Conservation (phyloP, 768 basidiomycete species). For the Terana coerulea region DNA sequence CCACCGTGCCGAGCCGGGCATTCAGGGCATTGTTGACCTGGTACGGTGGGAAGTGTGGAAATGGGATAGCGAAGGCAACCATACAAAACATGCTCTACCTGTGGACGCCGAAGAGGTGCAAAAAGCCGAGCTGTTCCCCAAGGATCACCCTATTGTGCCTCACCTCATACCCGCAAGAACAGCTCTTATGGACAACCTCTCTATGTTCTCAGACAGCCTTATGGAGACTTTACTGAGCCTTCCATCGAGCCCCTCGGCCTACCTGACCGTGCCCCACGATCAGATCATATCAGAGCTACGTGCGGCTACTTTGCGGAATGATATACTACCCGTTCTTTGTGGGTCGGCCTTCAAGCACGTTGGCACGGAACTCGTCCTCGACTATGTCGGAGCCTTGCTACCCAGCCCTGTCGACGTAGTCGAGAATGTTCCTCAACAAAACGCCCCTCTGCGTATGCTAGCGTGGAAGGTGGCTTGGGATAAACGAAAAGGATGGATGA, state of each 20-base stretch:
- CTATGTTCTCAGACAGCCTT: conserved; percentile 78
- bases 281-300: conserved; percentile 65
- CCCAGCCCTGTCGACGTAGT: conserved; percentile 70
- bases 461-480: conserved; percentile 94
- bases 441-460: conserved; percentile 55
- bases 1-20: conserved; percentile 70
- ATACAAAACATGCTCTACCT: conserved; percentile 45
- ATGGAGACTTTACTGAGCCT: conserved; percentile 65
- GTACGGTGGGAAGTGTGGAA: conserved; percentile 83
- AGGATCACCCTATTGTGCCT: conserved; percentile 62
- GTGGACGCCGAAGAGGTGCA: conserved; percentile 41
- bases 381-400: conserved; percentile 77
- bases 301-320: conserved; percentile 56
- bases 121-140: conserved; percentile 42
- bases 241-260: conserved; percentile 55
- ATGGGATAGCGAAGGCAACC: conserved; percentile 54
- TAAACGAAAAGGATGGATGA: conserved; percentile 84
- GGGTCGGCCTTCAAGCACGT: conserved; percentile 80
- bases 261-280: conserved; percentile 53
- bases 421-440: conserved; percentile 35
- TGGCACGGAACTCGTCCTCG: conserved; percentile 76
- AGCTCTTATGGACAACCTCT: conserved; percentile 71
- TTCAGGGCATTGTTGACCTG: conserved; percentile 81
- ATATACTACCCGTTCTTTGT: conserved; percentile 76
- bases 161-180: conserved; percentile 66